Evolutionary conservation across 78 protist species (phyloP).

Genomic region (slime mould (Dictyostelium discoideum)): dicty_2.7 NC_007091.3:825001-825500

Average conservation of each 20-base stretch:
- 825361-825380: neutral
- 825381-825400: neutral
- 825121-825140: neutral
- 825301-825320: neutral
- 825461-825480: neutral
- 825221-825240: neutral
- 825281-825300: neutral
- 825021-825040: neutral
- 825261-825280: neutral
- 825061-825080: conserved; percentile 15
- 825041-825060: neutral
- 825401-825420: neutral
- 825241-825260: neutral
- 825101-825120: neutral
- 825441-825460: neutral
- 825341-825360: neutral
- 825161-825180: neutral
- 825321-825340: neutral
- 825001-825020: neutral
- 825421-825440: neutral
- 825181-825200: conserved; percentile 52
- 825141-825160: neutral
- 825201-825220: conserved; percentile 49
- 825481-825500: neutral
- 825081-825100: neutral